Evolutionary conservation across 2,329 filamentous ascomycete genomes (phyloP).

Genomic region (Phoma sp.): DNA sequence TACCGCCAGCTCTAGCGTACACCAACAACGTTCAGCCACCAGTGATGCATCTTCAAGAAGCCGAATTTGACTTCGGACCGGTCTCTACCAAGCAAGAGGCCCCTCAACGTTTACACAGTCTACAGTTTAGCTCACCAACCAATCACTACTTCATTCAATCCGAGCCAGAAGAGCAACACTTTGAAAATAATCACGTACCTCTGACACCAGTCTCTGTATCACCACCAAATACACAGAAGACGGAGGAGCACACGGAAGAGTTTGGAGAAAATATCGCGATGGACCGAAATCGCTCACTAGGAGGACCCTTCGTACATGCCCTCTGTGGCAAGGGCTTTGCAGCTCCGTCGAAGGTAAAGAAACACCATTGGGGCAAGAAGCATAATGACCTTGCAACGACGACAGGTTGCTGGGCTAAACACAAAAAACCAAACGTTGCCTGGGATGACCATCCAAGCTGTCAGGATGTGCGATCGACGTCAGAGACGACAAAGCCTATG

Average conservation of each 20-base stretch:
- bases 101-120: neutral
- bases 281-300: neutral
- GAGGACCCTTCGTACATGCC: constrained; percentile 30
- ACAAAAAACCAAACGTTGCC: constrained; percentile 34
- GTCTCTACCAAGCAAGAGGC: neutral
- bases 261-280: neutral
- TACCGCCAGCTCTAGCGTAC: neutral
- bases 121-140: neutral
- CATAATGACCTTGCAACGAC: constrained; percentile 29
- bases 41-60: neutral
- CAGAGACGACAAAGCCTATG: neutral
- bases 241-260: neutral
- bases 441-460: constrained; percentile 45
- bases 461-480: constrained; percentile 1
- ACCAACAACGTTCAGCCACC: neutral
- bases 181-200: neutral
- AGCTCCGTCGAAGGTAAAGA: constrained; percentile 36
- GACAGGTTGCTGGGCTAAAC: constrained; percentile 43
- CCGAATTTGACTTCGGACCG: neutral
- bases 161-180: neutral
- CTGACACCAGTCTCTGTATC: neutral
- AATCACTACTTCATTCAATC: neutral
- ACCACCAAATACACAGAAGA: neutral
- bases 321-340: constrained; percentile 40
- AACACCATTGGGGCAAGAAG: constrained; percentile 43